Percentiles rank a stretch among this genome's conserved stretches.
phyloP scores from a whole-genome alignment of 257 asterid species.

The Solanum pimpinellifolium region DNA sequence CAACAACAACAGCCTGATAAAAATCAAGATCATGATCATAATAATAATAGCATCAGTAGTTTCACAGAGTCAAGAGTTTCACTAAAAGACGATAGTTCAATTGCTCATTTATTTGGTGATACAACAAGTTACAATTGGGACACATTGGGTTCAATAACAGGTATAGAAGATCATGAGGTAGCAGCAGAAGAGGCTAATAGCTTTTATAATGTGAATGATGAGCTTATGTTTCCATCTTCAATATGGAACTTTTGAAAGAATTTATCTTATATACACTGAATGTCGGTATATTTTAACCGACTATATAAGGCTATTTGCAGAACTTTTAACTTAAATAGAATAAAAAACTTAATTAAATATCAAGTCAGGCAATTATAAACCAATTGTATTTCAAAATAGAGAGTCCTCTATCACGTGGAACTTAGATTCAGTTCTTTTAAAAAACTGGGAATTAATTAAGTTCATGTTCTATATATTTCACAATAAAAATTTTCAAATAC shows the following conservation, averaged over 20 bases:
- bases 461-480: neutral
- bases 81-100: conserved; percentile 8
- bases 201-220: conserved; percentile 42
- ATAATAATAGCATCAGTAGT: neutral
- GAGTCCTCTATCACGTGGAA: neutral
- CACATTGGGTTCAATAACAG: conserved; percentile 50
- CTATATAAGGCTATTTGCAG: neutral
- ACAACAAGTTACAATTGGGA: conserved; percentile 63
- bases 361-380: neutral
- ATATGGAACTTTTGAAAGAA: conserved; percentile 48
- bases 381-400: neutral
- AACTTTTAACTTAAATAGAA: neutral
- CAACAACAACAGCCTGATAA: conserved; percentile 5
- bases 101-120: conserved; percentile 20
- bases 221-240: conserved; percentile 36
- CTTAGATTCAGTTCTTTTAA: neutral
- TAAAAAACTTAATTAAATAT: neutral
- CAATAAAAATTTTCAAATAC: neutral
- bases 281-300: neutral
- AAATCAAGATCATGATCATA: neutral
- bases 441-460: neutral
- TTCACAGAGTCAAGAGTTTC: conserved; percentile 31
- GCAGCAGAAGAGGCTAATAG: conserved; percentile 20
- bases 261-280: neutral
- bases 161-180: conserved; percentile 29